A percentile compares a stretch with the other conserved stretches of the same genome.
These are phyloP conservation scores for Phytophthora hibernalis DNA, from an alignment of 352 stramenopile species.

Conservation along the genomic window DNA sequence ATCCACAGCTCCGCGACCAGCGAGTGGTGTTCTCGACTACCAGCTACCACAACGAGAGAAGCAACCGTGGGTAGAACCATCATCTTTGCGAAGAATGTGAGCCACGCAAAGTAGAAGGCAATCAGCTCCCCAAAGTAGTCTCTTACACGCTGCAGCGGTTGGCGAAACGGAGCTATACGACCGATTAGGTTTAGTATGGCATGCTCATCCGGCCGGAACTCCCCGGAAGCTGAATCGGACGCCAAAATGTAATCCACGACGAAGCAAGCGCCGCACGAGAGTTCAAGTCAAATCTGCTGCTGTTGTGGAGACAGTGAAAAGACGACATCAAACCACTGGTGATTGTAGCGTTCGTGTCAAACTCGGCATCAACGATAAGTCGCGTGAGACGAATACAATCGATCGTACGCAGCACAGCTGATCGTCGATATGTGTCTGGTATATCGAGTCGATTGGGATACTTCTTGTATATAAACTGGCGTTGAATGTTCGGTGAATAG, in stretches of 20 bases:
- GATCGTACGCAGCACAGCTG: conserved; percentile 65
- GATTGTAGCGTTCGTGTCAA: conserved; percentile 48
- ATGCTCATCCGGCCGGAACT: conserved; percentile 48
- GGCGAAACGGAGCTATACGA: conserved; percentile 57
- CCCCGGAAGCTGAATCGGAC: conserved; percentile 42
- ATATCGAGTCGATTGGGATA: conserved; percentile 63
- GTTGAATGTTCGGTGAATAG: conserved; percentile 53
- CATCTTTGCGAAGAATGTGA: conserved; percentile 82
- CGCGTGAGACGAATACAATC: conserved; percentile 62
- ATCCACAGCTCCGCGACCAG: conserved; percentile 21
- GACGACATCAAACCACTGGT: conserved; percentile 36
- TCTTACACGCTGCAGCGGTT: conserved; percentile 78
- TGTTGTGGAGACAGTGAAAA: conserved; percentile 61
- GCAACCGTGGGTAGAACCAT: conserved; percentile 58
- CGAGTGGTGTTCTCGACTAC: conserved; percentile 17
- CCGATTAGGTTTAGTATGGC: conserved; percentile 50
- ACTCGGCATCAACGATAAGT: conserved; percentile 53
- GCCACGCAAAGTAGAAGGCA: conserved; percentile 93
- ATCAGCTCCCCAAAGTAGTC: conserved; percentile 91
- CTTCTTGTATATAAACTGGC: conserved; percentile 75
- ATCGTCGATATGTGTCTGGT: conserved; percentile 45
- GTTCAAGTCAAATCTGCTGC: conserved; percentile 59
- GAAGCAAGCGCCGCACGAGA: conserved; percentile 41
- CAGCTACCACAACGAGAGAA: conserved; percentile 36
- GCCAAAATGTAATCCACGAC: conserved; percentile 72